Conservation (phyloP, 1,284 basidiomycete genomes). For the Porogramme epimiltina region DNA sequence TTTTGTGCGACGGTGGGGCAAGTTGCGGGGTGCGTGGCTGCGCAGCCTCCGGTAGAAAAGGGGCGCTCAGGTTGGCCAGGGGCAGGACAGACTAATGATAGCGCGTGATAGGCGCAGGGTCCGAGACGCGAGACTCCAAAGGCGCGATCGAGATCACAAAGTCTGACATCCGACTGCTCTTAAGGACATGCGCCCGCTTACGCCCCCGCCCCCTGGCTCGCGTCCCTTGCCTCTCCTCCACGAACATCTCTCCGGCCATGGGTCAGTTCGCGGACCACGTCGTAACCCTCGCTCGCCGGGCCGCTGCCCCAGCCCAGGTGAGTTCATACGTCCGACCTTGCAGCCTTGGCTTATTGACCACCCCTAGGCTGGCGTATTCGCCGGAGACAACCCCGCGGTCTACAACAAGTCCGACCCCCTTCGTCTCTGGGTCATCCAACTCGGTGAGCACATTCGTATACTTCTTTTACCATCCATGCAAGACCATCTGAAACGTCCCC, state of each 20-base stretch:
- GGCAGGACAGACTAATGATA: too few species aligned
- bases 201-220: background rate
- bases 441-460: slow-evolving; percentile 44
- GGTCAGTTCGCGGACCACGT: slow-evolving; percentile 11
- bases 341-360: too few species aligned
- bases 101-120: too few species aligned
- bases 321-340: background rate
- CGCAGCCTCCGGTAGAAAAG: too few species aligned
- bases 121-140: background rate
- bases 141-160: background rate
- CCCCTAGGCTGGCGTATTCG: slow-evolving; percentile 51
- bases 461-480: too few species aligned
- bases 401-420: slow-evolving; percentile 71
- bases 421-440: slow-evolving; percentile 83
- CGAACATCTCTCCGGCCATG: slow-evolving; percentile 2
- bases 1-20: too few species aligned
- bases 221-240: background rate
- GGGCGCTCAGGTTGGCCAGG: too few species aligned
- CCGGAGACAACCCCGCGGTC: slow-evolving; percentile 62
- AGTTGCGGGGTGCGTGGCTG: too few species aligned
- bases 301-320: slow-evolving; percentile 9
- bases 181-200: too few species aligned
- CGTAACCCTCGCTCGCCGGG: slow-evolving; percentile 5
- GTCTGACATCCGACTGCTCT: too few species aligned
- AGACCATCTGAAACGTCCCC: too few species aligned